Base-by-base conservation (phyloP, 768 basidiomycete genomes). In the Mycena sanguinolenta region DNA sequence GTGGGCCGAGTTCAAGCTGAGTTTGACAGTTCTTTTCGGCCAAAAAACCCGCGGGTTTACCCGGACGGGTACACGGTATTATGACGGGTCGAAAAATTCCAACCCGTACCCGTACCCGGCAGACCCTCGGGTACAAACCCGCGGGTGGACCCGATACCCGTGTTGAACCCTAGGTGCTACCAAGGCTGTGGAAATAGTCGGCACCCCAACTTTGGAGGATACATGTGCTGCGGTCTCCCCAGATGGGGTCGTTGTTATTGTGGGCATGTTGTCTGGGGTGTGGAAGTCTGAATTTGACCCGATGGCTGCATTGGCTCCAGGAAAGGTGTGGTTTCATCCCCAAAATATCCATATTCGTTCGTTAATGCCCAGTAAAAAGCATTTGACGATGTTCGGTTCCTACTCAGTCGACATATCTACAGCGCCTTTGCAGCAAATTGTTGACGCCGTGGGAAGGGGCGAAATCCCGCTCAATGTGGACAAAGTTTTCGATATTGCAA, bases 251-350 rank as follows among this genome's bases (percentile, higher is more conserved):
- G 39, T 77, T 49, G 71, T 71, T 4, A 67, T 75, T 58, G 49
- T 77, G 8, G 76, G 76, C 14, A 70, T 66, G 23, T 60, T 77
- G 14, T 69, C 74, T 2, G 70, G 72, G 2, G 67, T 76, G 25
- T 77, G 76, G 76, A 67, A 28, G n/a, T 63, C 72, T n/a, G 75
- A 77, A 27, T 77, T 76, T 30, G 74, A 75, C 58, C 65, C 72
- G 2, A 70, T 73, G 72, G 38, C 49, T 34, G 39, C 64, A 17
- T 69, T 77, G 49, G 64, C 65, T 25, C 76, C 76, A 21, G 49
- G 52, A 28, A 76, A 76, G 69, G 76, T 77, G 53, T 7, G 44
- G 27, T 52, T 63, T 2, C 36, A 19, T 16, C 30, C 17, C 36
- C 16, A n/a, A 49, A 7, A 63, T n/a, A n/a, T 39, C 63, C 12